Base-by-base conservation (phyloP, 805 yeast species). In the Ogataea trehaloabstinens region DNA sequence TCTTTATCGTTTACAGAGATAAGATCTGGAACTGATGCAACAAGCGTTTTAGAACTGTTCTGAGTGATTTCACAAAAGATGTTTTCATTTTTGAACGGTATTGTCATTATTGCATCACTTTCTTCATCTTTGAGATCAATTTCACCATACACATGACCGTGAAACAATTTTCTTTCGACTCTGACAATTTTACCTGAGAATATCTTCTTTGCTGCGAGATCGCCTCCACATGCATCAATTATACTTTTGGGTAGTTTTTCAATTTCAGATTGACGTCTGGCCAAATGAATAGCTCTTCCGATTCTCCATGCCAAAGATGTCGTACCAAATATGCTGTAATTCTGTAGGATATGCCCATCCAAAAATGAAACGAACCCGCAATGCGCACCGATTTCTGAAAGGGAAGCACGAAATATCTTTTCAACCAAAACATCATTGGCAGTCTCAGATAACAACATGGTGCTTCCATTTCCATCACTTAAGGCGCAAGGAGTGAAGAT, bases 61-160 rank as follows among this genome's bases (percentile, higher is more conserved):
- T 30, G 46, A 28, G 47, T 43, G 16, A 58, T 21, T 33, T 53
- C 56, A 19, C 67, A 67, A 25, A 52, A 51, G 15, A 71, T 64
- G 48, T 71, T 71, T 44, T 71, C 75, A 44, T 71, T 71, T 51
- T 71, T 67, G 63, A 71, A 71, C 15, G 75, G 74, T 24, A 71
- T 68, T 5, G 47, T 44, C 51, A 64, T 34, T 18, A 40, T 22
- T 5, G 30, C 34, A 10, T 40, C 45, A 19, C 40, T 42, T 8
- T 33, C 24, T 6, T 45, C 44, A 25, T 44, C 47, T 36, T 53
- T 49, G 30, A 52, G 49, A n/a, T 53, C 45, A 15, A 70, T 70
- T 37, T 64, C 67, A 18, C 76, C 75, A 46, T 63, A 69, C 10
- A 60, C 61, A 46, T 69, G 71, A 6, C 74, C 74, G 38, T 66